These are phyloP conservation scores for Euptelea pleiosperma DNA, from an alignment of 164 flowering plant genomes.

Conservation along the genomic window DNA sequence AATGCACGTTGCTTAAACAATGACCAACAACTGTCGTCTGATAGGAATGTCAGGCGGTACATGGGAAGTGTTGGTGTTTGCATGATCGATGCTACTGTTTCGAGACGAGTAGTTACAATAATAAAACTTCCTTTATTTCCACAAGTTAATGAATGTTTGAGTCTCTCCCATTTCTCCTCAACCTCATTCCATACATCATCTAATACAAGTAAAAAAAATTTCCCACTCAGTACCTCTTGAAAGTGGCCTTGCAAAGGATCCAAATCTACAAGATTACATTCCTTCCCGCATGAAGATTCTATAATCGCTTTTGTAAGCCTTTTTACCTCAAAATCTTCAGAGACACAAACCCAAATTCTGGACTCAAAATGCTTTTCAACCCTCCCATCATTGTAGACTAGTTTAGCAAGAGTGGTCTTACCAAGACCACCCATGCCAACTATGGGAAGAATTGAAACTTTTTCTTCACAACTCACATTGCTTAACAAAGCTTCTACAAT, in stretches of 20 bases:
- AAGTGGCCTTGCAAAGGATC: neutral
- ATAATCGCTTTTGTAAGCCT: neutral
- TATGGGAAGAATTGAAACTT: neutral
- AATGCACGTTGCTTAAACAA: conserved; percentile 4
- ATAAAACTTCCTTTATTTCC: neutral
- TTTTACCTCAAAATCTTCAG: neutral
- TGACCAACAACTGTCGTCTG: neutral
- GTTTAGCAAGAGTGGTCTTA: conserved; percentile 1
- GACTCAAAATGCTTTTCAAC: neutral
- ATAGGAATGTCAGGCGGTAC: neutral
- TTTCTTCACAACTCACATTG: neutral
- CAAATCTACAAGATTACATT: neutral
- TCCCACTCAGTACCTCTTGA: neutral
- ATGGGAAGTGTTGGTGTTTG: neutral
- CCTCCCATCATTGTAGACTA: neutral
- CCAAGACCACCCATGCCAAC: conserved; percentile 1
- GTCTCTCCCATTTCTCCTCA: neutral
- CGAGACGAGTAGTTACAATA: neutral
- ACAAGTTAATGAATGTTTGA: neutral
- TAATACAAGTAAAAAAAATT: neutral
- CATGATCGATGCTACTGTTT: neutral
- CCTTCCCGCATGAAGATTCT: neutral
- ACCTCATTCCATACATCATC: conserved; percentile 7
- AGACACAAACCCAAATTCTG: neutral
- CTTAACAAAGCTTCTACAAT: neutral